Evolutionary conservation across 1,139 yeast species (phyloP).

Genomic region (Suhomyces anneliseae): DNA sequence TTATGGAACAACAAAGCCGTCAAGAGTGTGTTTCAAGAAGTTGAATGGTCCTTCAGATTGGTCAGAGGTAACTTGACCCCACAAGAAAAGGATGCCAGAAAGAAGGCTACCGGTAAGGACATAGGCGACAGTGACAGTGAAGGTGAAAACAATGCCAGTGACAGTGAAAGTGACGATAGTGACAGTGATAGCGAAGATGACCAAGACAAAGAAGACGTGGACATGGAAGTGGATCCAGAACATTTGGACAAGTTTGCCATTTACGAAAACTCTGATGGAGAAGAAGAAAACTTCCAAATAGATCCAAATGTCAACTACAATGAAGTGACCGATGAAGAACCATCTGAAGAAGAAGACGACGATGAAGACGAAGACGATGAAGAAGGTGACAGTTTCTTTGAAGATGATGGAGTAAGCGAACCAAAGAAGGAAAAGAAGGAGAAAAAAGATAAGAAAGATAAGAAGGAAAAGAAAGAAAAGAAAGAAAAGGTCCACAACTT

Average conservation of each 20-base stretch:
- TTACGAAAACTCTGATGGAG: conserved; percentile 55
- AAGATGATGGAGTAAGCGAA: conserved; percentile 22
- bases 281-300: conserved; percentile 36
- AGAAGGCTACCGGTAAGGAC: conserved; percentile 24
- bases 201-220: conserved; percentile 17
- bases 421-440: conserved; percentile 12
- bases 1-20: conserved; percentile 59
- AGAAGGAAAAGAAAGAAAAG: conserved; percentile 17
- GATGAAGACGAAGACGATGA: conserved; percentile 18
- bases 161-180: conserved; percentile 17
- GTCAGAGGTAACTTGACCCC: conserved; percentile 59
- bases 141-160: conserved; percentile 18
- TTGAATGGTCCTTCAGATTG: conserved; percentile 59
- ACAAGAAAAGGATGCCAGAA: conserved; percentile 38
- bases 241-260: conserved; percentile 37
- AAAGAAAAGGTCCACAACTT: conserved; percentile 31
- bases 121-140: conserved; percentile 14
- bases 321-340: conserved; percentile 64
- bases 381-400: conserved; percentile 41
- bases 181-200: conserved; percentile 20
- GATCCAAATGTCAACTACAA: conserved; percentile 54
- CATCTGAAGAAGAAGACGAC: conserved; percentile 38
- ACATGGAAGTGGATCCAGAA: conserved; percentile 24
- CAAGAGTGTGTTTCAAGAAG: conserved; percentile 45
- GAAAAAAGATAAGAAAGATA: conserved; percentile 22